These are phyloP conservation scores for Rhododendron ovatum DNA, from an alignment of 148 eudicot genomes.

Conservation along the genomic window DNA sequence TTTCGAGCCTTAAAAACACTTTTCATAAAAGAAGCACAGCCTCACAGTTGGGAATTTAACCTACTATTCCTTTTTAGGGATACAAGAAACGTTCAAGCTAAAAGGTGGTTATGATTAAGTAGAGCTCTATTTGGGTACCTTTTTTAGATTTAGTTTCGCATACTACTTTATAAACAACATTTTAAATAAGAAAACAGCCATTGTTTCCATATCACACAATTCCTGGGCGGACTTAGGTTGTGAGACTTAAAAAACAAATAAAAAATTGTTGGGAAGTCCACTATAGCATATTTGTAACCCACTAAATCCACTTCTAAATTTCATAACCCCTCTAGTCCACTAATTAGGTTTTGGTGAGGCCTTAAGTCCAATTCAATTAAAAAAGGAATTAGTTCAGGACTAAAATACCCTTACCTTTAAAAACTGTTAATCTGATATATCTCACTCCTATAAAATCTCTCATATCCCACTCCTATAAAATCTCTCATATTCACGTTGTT, in stretches of 20 bases:
- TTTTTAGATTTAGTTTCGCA: not conserved
- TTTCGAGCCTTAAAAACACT: not conserved
- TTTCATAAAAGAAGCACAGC: not conserved
- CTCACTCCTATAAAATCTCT: no score
- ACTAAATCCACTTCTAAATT: no score
- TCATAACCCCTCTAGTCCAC: no score
- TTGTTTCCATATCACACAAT: not conserved
- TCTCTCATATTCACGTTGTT: no score
- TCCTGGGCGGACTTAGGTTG: not conserved
- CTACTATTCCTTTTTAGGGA: not conserved
- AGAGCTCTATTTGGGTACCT: not conserved
- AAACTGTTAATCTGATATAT: no score
- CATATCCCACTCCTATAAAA: no score
- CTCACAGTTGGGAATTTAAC: not conserved
- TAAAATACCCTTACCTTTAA: no score
- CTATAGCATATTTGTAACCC: no score
- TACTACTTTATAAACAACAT: not conserved
- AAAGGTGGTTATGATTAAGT: not conserved
- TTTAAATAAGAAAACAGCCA: not conserved
- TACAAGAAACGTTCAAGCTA: not conserved
- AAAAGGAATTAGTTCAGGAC: no score
- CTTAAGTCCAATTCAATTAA: no score
- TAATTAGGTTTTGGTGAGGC: no score
- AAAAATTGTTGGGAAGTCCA: no score
- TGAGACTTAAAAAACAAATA: not conserved